phyloP scores from a whole-genome alignment of 1,139 yeast species.

The Zygosaccharomyces sapae region DNA sequence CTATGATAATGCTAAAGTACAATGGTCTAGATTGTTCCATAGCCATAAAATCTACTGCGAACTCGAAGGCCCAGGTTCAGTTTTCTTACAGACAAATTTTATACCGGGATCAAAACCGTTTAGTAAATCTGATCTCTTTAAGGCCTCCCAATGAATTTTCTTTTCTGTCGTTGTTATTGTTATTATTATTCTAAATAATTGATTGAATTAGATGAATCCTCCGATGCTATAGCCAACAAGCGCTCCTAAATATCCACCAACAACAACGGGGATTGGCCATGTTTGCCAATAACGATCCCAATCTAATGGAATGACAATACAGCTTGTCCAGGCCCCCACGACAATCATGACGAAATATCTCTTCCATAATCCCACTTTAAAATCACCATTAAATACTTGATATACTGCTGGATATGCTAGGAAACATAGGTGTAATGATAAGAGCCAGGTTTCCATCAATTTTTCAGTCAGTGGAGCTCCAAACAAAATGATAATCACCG shows the following conservation, averaged over 20 bases:
- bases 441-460: constrained; percentile 54
- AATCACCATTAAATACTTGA: constrained; percentile 54
- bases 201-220: constrained; percentile 24
- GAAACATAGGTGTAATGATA: constrained; percentile 63
- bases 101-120: constrained; percentile 10
- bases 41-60: constrained; percentile 24
- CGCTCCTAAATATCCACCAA: constrained; percentile 76
- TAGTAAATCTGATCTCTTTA: constrained; percentile 7
- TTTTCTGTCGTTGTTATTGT: constrained; percentile 3
- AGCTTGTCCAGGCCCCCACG: constrained; percentile 89
- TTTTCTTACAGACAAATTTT: constrained; percentile 27
- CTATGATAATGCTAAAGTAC: constrained; percentile 14
- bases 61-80: constrained; percentile 32
- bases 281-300: constrained; percentile 98
- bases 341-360: constrained; percentile 46
- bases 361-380: constrained; percentile 48
- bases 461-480: constrained; percentile 78
- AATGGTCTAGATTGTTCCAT: constrained; percentile 14
- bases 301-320: constrained; percentile 88
- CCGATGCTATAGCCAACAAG: constrained; percentile 49
- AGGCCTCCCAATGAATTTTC: constrained; percentile 1
- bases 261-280: constrained; percentile 89
- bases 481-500: constrained; percentile 54
- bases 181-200: constrained; percentile 2
- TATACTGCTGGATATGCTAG: constrained; percentile 57